phyloP scores from a whole-genome alignment of 441 rosid genomes.

The Gossypium trilobum region DNA sequence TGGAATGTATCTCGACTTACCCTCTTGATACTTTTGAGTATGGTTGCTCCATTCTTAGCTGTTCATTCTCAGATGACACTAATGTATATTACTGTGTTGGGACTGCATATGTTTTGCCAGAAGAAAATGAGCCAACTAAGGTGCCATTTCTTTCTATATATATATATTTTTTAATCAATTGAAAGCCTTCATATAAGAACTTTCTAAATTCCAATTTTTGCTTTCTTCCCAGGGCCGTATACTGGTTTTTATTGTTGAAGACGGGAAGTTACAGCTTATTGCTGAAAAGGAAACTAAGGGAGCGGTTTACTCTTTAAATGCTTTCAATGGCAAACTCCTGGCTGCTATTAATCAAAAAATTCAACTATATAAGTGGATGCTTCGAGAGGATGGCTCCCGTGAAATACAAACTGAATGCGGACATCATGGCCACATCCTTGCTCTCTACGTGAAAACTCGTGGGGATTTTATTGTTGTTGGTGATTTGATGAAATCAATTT shows the following conservation, averaged over 20 bases:
- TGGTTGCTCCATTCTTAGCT: slow-evolving; percentile 89
- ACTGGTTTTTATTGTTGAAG: slow-evolving; percentile 85
- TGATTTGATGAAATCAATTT: slow-evolving; percentile 94
- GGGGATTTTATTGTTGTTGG: slow-evolving; percentile 98
- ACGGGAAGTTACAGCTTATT: slow-evolving; percentile 74
- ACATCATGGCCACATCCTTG: slow-evolving; percentile 97
- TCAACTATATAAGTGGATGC: slow-evolving; percentile 93
- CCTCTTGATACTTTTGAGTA: slow-evolving; percentile 79
- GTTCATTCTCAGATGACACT: slow-evolving; percentile 74
- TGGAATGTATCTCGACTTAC: slow-evolving; percentile 74
- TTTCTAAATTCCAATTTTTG: slow-evolving; percentile 6
- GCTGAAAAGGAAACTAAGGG: slow-evolving; percentile 96
- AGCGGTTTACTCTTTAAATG: slow-evolving; percentile 77
- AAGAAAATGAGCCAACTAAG: slow-evolving; percentile 93
- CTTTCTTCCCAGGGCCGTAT: slow-evolving; percentile 61
- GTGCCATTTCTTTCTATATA: slow-evolving; percentile 22
- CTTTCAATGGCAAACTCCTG: slow-evolving; percentile 83
- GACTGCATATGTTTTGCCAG: slow-evolving; percentile 94
- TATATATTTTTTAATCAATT: neutral
- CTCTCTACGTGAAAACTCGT: slow-evolving; percentile 91
- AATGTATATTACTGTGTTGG: slow-evolving; percentile 90
- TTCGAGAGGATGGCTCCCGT: slow-evolving; percentile 78
- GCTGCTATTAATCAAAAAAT: slow-evolving; percentile 96
- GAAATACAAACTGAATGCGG: slow-evolving; percentile 96
- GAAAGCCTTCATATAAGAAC: neutral